Conservation (phyloP, 192 early-diverging fungal genomes). For the Chytriomyces confervae region DNA sequence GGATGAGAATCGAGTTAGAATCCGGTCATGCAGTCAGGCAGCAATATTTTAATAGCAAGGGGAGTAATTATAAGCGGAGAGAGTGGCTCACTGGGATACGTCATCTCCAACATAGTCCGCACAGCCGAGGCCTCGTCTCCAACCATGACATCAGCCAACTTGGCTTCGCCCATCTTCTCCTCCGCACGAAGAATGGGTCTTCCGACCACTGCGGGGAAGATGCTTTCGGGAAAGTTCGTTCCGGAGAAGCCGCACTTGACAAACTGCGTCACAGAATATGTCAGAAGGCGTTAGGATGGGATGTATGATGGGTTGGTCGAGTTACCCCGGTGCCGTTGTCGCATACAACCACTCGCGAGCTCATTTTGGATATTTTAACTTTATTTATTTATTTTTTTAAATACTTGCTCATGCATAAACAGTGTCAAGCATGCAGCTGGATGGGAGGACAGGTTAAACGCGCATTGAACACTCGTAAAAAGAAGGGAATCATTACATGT, state of each 20-base stretch:
- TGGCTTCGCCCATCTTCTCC: slow-evolving; percentile 78
- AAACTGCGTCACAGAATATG: slow-evolving; percentile 63
- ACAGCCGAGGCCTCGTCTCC: slow-evolving; percentile 94
- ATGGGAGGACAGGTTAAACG: not conserved
- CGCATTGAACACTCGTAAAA: not conserved
- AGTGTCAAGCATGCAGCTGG: not conserved
- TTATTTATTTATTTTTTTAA: not conserved
- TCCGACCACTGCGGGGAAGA: slow-evolving; percentile 98
- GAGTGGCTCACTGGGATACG: slow-evolving; percentile 72
- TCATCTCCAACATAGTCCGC: slow-evolving; percentile 89
- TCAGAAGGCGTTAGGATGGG: not conserved
- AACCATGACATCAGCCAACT: slow-evolving; percentile 95
- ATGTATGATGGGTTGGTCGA: not conserved
- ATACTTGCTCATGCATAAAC: not conserved
- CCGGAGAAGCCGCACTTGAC: slow-evolving; percentile 97
- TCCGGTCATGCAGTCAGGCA: too few species aligned
- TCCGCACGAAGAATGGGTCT: slow-evolving; percentile 97
- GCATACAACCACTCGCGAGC: slow-evolving; percentile 58
- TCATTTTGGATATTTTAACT: slow-evolving; percentile 22
- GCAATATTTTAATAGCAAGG: too few species aligned
- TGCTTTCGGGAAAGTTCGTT: slow-evolving; percentile 92
- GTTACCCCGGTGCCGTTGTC: slow-evolving; percentile 65
- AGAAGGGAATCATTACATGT: slow-evolving; percentile 20
- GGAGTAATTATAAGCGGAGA: too few species aligned
- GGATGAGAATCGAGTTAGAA: too few species aligned